Percentiles rank a stretch among this genome's conserved stretches.
Conservation (phyloP, 208 protist genomes). For the Willaertia magna region DNA sequence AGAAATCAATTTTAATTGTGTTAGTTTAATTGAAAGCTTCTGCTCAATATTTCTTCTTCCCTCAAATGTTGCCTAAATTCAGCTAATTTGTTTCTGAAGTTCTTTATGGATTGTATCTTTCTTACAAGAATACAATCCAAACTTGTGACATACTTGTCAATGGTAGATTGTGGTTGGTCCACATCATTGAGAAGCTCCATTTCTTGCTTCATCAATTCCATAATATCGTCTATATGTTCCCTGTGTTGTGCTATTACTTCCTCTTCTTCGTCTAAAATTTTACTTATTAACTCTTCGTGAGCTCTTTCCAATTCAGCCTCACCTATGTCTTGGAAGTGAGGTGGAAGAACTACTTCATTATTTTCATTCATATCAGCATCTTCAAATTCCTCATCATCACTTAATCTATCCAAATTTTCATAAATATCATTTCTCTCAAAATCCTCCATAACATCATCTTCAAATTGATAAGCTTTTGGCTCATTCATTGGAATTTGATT, state of each 20-base stretch:
- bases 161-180: conserved; percentile 64
- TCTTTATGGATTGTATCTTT: conserved; percentile 57
- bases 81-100: conserved; percentile 53
- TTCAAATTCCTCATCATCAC: neutral
- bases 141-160: conserved; percentile 65
- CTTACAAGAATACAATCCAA: conserved; percentile 55
- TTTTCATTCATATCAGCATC: neutral
- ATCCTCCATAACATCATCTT: neutral
- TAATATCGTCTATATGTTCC: conserved; percentile 77
- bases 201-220: conserved; percentile 73
- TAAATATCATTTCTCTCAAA: neutral
- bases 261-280: conserved; percentile 74
- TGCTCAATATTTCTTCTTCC: conserved; percentile 15
- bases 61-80: conserved; percentile 34
- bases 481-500: no score
- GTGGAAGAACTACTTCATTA: neutral
- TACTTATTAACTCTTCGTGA: conserved; percentile 58
- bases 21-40: neutral
- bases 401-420: neutral
- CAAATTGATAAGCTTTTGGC: neutral
- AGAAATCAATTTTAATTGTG: no score
- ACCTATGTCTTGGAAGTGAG: neutral
- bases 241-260: conserved; percentile 67
- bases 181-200: conserved; percentile 73
- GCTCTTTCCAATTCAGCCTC: conserved; percentile 24